These are phyloP conservation scores for Eremochloa ophiuroides DNA, from an alignment of 176 grass and related monocot species.

Conservation along the genomic window DNA sequence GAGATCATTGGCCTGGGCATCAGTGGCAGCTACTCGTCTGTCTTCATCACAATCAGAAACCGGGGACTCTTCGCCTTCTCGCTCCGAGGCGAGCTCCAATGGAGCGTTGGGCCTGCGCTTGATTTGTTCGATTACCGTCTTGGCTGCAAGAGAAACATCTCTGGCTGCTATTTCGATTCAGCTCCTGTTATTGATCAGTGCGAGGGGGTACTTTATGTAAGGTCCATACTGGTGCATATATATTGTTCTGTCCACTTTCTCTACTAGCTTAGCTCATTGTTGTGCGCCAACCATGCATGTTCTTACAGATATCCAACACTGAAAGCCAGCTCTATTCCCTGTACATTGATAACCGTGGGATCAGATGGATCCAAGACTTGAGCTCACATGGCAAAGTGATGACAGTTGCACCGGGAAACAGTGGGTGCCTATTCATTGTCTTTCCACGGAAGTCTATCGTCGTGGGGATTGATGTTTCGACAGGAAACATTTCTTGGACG, in stretches of 20 bases:
- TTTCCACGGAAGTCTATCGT: slow-evolving; percentile 53
- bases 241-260: not conserved
- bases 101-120: slow-evolving; percentile 58
- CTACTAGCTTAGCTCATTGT: too few species aligned
- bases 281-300: not conserved
- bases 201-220: slow-evolving; percentile 75
- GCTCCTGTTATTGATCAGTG: slow-evolving; percentile 60
- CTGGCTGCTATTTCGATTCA: slow-evolving; percentile 73
- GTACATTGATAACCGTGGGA: slow-evolving; percentile 45
- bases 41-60: slow-evolving; percentile 69
- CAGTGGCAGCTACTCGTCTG: slow-evolving; percentile 31
- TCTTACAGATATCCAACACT: slow-evolving; percentile 64
- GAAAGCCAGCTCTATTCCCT: slow-evolving; percentile 83
- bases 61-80: slow-evolving; percentile 59
- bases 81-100: slow-evolving; percentile 35
- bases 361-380: slow-evolving; percentile 78
- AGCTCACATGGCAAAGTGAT: slow-evolving; percentile 51
- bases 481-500: slow-evolving; percentile 77
- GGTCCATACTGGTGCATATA: not conserved
- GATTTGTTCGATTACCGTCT: slow-evolving; percentile 32
- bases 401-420: slow-evolving; percentile 59
- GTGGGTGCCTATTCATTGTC: slow-evolving; percentile 43
- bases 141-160: slow-evolving; percentile 49
- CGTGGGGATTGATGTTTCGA: slow-evolving; percentile 62
- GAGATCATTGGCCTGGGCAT: slow-evolving; percentile 62